Percentiles rank a stretch among this genome's conserved stretches.
These are phyloP conservation scores for Tephrocybe rancida DNA, from an alignment of 768 basidiomycete species.

Conservation along the genomic window DNA sequence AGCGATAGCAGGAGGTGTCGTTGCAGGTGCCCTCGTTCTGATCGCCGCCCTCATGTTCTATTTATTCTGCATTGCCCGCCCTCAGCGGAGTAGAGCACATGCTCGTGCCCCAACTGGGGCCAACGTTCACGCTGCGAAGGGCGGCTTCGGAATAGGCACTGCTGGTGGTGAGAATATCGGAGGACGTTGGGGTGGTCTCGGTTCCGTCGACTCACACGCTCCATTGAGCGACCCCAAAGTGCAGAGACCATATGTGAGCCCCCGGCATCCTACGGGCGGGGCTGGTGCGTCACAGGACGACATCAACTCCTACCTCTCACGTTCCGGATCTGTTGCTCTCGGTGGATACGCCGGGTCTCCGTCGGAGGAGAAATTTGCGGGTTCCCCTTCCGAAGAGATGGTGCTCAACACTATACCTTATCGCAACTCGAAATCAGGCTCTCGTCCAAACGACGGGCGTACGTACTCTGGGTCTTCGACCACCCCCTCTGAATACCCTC, in stretches of 20 bases:
- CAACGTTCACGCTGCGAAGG: not conserved
- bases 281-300: conserved; percentile 11
- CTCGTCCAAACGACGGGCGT: not conserved
- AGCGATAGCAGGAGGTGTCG: conserved; percentile 52
- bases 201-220: conserved; percentile 18
- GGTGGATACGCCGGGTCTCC: conserved; percentile 10
- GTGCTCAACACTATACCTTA: conserved; percentile 10
- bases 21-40: conserved; percentile 46
- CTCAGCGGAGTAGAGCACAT: conserved; percentile 2
- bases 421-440: not conserved
- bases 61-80: conserved; percentile 25
- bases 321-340: conserved; percentile 9
- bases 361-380: conserved; percentile 19
- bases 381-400: conserved; percentile 14
- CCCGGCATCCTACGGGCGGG: conserved; percentile 3
- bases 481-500: not conserved
- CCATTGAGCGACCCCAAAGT: conserved; percentile 7
- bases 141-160: not conserved
- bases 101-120: not conserved
- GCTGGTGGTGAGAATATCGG: not conserved
- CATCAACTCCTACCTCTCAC: conserved; percentile 11
- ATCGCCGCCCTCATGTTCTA: conserved; percentile 32
- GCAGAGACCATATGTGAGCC: conserved; percentile 3
- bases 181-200: conserved; percentile 22
- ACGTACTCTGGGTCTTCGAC: conserved; percentile 3